Conservation (phyloP, 2,329 filamentous ascomycete genomes). For the Aspergillus carbonarius region DNA sequence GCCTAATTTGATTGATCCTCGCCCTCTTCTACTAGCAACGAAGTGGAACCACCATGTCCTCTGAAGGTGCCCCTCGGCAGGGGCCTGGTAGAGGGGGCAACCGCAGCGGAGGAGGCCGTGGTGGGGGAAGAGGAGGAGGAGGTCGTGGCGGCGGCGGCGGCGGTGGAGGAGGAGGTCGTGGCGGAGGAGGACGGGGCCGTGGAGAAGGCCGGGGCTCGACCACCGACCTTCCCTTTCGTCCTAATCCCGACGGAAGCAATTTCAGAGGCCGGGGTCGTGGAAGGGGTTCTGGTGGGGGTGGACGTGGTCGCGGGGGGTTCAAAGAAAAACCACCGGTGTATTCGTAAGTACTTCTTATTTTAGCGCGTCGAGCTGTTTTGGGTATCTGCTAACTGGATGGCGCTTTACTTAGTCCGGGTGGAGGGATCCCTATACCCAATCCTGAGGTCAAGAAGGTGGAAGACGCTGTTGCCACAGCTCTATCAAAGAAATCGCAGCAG, state of each 20-base stretch:
- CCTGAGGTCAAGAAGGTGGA: constrained; percentile 29
- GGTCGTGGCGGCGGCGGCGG: constrained; percentile 23
- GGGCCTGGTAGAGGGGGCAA: constrained; percentile 21
- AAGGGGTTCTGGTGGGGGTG: constrained; percentile 1
- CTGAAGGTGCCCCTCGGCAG: constrained; percentile 15
- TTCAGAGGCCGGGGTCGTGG: constrained; percentile 21
- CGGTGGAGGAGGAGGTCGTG: constrained; percentile 25
- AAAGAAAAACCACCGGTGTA: constrained; percentile 32
- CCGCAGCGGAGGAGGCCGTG: constrained; percentile 16
- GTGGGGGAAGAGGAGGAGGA: constrained; percentile 17
- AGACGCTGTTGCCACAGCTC: constrained; percentile 25
- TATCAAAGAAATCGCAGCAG: constrained; percentile 20
- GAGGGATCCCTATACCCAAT: constrained; percentile 21
- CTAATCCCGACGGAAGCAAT: constrained; percentile 9
- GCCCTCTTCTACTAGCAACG: background rate
- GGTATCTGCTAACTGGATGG: background rate
- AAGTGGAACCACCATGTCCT: constrained; percentile 14
- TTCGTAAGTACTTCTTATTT: constrained; percentile 30
- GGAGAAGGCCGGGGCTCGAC: constrained; percentile 23
- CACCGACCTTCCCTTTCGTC: constrained; percentile 24
- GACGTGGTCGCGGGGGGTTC: constrained; percentile 14
- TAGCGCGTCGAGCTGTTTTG: background rate
- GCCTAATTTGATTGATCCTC: too few relatives aligned
- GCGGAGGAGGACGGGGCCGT: constrained; percentile 20
- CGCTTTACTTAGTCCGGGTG: constrained; percentile 20